These are phyloP conservation scores for Somion occarium DNA, from an alignment of 1,284 basidiomycete species.

Conservation along the genomic window DNA sequence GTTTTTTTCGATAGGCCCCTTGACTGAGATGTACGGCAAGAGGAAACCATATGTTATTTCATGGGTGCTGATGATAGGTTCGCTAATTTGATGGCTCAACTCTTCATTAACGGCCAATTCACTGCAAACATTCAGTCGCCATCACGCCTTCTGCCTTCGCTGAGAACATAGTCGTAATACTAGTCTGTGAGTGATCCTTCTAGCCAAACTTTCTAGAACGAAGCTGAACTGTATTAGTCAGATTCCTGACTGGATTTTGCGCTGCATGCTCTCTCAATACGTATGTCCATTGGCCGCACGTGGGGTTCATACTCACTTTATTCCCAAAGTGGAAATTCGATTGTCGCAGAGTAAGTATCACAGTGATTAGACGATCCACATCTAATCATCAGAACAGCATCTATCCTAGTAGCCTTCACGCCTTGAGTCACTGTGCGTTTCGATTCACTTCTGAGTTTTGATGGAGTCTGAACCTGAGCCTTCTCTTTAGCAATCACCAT, in stretches of 20 bases:
- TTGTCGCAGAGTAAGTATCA: background rate
- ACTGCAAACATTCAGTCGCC: background rate
- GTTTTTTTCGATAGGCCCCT: background rate
- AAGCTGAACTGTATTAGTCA: background rate
- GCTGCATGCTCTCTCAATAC: background rate
- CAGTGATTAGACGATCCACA: too few relatives aligned
- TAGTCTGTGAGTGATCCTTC: background rate
- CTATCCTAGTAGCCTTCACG: background rate
- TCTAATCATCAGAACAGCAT: background rate
- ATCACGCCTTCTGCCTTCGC: background rate
- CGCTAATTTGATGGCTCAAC: too few relatives aligned
- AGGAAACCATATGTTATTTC: background rate
- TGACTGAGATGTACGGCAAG: background rate
- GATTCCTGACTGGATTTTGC: background rate
- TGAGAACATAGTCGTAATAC: background rate
- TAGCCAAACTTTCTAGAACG: background rate
- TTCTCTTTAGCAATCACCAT: background rate
- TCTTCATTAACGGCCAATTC: background rate
- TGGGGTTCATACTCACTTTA: background rate
- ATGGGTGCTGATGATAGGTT: background rate
- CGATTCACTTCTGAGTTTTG: background rate
- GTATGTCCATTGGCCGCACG: too few relatives aligned
- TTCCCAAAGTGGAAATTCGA: background rate
- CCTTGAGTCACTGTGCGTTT: background rate
- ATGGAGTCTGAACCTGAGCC: background rate